Evolutionary conservation across 73 alveolate genomes (phyloP).

Genomic region (Tetrahymena elliotti): DNA sequence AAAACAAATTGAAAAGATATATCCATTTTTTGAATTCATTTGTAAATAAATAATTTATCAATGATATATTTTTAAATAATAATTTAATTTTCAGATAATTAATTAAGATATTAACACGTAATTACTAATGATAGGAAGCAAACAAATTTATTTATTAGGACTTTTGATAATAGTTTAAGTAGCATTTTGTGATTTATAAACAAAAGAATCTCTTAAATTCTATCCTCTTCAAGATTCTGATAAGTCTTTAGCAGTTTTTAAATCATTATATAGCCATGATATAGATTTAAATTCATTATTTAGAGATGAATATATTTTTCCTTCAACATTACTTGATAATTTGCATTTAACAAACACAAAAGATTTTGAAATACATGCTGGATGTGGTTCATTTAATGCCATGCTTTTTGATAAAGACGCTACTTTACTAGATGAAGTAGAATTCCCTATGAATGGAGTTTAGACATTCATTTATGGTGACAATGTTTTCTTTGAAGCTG

Average conservation of each 20-base stretch:
- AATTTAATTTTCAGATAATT: neutral
- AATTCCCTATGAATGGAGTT: neutral
- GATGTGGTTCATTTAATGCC: neutral
- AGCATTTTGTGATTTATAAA: neutral
- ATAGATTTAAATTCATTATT: neutral
- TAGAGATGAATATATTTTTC: neutral
- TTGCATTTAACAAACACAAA: neutral
- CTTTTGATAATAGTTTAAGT: neutral
- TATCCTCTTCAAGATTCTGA: neutral
- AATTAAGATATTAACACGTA: neutral
- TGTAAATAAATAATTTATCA: too few species aligned
- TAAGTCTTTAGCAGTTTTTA: neutral
- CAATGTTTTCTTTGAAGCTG: neutral
- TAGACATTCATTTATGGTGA: neutral
- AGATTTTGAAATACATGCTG: neutral
- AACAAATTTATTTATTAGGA: neutral
- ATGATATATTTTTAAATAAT: neutral
- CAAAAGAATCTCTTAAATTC: neutral
- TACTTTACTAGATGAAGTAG: neutral
- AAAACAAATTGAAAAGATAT: neutral
- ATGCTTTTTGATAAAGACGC: neutral
- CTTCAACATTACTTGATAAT: neutral
- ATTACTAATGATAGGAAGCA: neutral
- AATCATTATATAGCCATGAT: neutral
- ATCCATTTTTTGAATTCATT: neutral